Evolutionary conservation across 2,329 filamentous ascomycete genomes (phyloP), one percentile per base, ranked within the genome.

Genomic region (Botrytis fabae): DNA sequence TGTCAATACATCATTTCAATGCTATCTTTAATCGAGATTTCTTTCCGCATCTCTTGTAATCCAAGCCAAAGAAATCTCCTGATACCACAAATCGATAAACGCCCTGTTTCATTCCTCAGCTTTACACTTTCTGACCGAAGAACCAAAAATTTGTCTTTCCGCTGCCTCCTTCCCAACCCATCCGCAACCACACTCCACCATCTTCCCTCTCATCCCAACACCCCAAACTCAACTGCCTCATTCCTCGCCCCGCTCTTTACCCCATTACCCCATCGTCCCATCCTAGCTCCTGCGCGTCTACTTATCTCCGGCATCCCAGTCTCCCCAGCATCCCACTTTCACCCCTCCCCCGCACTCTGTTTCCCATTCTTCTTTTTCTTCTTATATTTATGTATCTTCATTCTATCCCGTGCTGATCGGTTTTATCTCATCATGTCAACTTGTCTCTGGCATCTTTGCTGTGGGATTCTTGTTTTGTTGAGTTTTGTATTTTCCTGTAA

Each of bases 381-480:
- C 7, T 38, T 38, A 3, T 35, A 25, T 51, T 25, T 51, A 12
- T 18, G 12, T 51, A 5, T 51, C 4, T 51, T 14, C 38, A 38
- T 38, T 1, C 7, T 38, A 9, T 38, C 7, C 38, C 7, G 38
- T 38, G 1, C 7, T 38, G 1, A 8, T 38, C 38, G 1, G 38
- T 38, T 38, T 38, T 7, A 0, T 14, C 25, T 6, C 2, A 16
- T 42, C 14, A 42, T 42, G 40, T 42, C 4, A 0, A 25, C 46
- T 6, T 25, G 12, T 48, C 22, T 3, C 4, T 48, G 22, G 1
- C 9, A 10, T 48, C 12, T 12, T 10, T 10, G 44, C 10, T 25
- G 25, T 4, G 4, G 0, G 1, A 25, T 48, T 12, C 46, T 9
- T 5, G 2, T 10, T 5, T 10, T 48, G 2, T 25, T 12, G 46